Percentiles rank a stretch among this genome's conserved stretches.
Evolutionary conservation across 1,284 basidiomycete genomes (phyloP).

Genomic region (Malassezia sp.): DNA sequence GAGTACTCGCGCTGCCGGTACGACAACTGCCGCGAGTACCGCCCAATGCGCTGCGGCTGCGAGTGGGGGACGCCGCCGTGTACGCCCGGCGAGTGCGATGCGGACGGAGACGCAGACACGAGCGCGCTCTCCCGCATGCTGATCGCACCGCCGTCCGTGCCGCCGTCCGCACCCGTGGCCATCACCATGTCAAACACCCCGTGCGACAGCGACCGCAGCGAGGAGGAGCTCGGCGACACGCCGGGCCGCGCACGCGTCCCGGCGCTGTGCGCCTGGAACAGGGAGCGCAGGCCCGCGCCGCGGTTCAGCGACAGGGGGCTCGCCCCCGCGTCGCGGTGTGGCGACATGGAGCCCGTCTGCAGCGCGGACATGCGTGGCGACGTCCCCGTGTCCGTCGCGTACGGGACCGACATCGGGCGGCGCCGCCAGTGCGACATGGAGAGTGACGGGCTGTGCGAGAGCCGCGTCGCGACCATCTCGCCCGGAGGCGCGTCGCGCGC

Average conservation of each 20-base stretch:
- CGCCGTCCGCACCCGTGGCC: not conserved
- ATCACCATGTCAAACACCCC: conserved; percentile 11
- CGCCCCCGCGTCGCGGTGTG: too few species aligned
- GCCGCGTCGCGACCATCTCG: too few species aligned
- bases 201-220: conserved; percentile 2
- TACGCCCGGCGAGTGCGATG: not conserved
- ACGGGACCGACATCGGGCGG: too few species aligned
- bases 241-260: not conserved
- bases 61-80: not conserved
- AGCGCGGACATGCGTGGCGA: not conserved
- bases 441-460: too few species aligned
- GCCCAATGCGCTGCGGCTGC: conserved; percentile 9
- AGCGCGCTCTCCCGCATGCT: not conserved
- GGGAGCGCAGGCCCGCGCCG: conserved; percentile 7
- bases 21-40: conserved; percentile 11
- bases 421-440: too few species aligned
- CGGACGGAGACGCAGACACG: not conserved
- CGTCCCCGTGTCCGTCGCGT: not conserved
- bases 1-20: conserved; percentile 9
- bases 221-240: conserved; percentile 8
- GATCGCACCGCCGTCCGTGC: not conserved
- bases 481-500: too few species aligned
- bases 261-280: conserved; percentile 4
- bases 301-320: too few species aligned
- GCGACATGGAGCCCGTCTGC: too few species aligned